These are phyloP conservation scores for Podospora conica DNA, from an alignment of 495 filamentous ascomycete genomes.

Conservation along the genomic window DNA sequence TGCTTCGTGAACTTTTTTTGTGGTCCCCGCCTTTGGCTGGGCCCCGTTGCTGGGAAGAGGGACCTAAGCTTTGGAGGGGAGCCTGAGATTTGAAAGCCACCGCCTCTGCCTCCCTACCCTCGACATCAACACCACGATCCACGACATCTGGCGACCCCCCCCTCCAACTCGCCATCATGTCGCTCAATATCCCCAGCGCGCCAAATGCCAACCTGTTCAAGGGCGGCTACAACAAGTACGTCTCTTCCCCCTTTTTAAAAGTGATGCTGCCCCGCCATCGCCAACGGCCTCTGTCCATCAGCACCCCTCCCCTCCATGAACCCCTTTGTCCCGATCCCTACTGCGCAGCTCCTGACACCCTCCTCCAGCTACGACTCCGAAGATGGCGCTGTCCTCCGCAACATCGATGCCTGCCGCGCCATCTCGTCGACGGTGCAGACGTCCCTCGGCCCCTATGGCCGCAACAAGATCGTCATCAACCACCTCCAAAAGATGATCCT, in stretches of 20 bases:
- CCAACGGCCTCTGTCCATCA: neutral
- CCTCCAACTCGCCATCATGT: conserved; percentile 56
- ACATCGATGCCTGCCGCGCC: conserved; percentile 96
- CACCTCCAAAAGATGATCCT: conserved; percentile 99
- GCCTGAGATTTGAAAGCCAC: conserved; percentile 7
- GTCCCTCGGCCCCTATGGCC: conserved; percentile 91
- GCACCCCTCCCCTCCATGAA: neutral
- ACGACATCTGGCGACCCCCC: neutral
- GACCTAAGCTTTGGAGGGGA: neutral
- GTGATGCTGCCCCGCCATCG: conserved; percentile 11
- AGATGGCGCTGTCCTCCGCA: conserved; percentile 97
- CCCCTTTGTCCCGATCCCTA: conserved; percentile 9
- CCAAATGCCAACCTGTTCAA: conserved; percentile 94
- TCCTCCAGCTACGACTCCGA: conserved; percentile 81
- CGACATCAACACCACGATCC: neutral
- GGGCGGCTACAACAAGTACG: conserved; percentile 90
- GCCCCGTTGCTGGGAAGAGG: neutral
- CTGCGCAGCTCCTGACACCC: conserved; percentile 22
- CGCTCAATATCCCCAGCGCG: conserved; percentile 86
- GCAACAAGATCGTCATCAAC: conserved; percentile 99
- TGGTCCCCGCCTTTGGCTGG: neutral
- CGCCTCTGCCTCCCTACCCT: conserved; percentile 10
- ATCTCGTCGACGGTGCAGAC: conserved; percentile 95
- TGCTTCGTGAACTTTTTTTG: conserved; percentile 33
- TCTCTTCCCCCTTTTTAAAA: conserved; percentile 4